A percentile compares a stretch with the other conserved stretches of the same genome.
These are phyloP conservation scores for Fusarium coffeatum DNA, from an alignment of 2,329 filamentous ascomycete genomes.

Conservation along the genomic window DNA sequence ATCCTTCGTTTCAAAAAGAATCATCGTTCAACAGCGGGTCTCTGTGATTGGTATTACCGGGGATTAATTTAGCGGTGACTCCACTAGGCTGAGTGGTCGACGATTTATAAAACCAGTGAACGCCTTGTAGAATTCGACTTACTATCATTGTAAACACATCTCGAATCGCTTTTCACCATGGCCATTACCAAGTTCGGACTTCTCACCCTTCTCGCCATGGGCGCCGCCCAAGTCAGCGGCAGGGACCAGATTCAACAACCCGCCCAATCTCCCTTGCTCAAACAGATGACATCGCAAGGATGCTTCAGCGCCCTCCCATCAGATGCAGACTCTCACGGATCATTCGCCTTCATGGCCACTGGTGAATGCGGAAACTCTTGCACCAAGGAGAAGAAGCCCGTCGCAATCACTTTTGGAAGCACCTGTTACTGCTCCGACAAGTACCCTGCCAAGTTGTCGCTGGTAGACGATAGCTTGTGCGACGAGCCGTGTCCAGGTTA, in stretches of 20 bases:
- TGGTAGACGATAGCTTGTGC: slow-evolving; percentile 31
- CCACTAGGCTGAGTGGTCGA: not conserved
- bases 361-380: slow-evolving; percentile 8
- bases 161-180: not conserved
- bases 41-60: not conserved
- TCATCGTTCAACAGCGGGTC: not conserved
- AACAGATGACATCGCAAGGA: slow-evolving; percentile 21
- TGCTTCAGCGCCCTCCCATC: slow-evolving; percentile 29
- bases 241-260: slow-evolving; percentile 51
- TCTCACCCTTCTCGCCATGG: not conserved
- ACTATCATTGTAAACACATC: not conserved
- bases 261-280: not conserved
- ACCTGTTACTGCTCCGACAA: slow-evolving; percentile 29
- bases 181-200: not conserved
- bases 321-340: not conserved
- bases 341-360: not conserved
- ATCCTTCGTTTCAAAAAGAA: slow-evolving; percentile 21
- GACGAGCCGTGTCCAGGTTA: slow-evolving; percentile 28
- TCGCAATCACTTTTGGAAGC: slow-evolving; percentile 2
- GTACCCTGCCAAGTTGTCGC: slow-evolving; percentile 17
- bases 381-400: not conserved
- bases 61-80: slow-evolving; percentile 1
- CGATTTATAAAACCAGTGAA: not conserved
- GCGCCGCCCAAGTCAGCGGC: not conserved
- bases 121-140: not conserved